Evolutionary conservation across 2,329 filamentous ascomycete species (phyloP).

Genomic region (Talaromyces atroroseus): DNA sequence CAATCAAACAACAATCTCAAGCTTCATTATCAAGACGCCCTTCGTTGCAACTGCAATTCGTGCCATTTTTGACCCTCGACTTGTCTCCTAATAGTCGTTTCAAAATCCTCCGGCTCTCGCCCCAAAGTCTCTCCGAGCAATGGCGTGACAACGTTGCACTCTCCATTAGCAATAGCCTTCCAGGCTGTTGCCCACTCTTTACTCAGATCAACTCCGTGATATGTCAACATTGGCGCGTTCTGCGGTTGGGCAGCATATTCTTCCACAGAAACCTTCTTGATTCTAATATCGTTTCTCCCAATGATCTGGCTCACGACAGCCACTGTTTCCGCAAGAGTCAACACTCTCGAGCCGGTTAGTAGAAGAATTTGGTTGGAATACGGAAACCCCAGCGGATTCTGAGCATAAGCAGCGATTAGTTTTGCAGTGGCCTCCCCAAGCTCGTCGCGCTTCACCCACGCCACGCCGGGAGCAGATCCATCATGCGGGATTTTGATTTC

Average conservation of each 20-base stretch:
- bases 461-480: constrained; percentile 41
- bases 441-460: constrained; percentile 51
- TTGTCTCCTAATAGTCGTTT: constrained; percentile 21
- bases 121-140: constrained; percentile 38
- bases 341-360: constrained; percentile 30
- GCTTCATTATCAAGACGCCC: too few relatives aligned
- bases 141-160: constrained; percentile 39
- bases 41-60: too few relatives aligned
- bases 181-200: constrained; percentile 46
- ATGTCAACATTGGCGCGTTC: constrained; percentile 33
- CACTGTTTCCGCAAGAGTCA: constrained; percentile 32
- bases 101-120: constrained; percentile 40
- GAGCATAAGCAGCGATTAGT: constrained; percentile 38
- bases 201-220: constrained; percentile 32
- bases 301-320: constrained; percentile 25
- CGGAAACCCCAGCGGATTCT: constrained; percentile 23
- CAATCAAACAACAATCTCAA: too few relatives aligned
- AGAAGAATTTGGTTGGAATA: constrained; percentile 27
- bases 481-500: constrained; percentile 47
- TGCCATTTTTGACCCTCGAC: background rate
- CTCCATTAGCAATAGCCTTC: constrained; percentile 41
- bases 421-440: constrained; percentile 51
- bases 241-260: constrained; percentile 39
- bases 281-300: constrained; percentile 22
- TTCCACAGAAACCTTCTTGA: constrained; percentile 36